Evolutionary conservation across 805 yeast species (phyloP).

Genomic region (Saturnispora diversa): DNA sequence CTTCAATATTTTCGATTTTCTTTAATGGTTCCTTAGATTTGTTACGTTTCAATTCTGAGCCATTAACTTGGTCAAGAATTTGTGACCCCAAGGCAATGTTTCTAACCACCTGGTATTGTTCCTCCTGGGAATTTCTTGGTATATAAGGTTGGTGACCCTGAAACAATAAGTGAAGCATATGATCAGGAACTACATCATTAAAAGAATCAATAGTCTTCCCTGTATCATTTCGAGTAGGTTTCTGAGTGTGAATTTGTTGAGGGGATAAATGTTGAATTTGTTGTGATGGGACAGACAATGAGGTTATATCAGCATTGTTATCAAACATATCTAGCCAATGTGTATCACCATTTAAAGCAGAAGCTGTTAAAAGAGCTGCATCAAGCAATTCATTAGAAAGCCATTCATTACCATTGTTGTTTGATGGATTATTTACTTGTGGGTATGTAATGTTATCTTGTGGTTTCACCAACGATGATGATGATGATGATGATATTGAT

Average conservation of each 20-base stretch:
- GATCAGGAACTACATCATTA: slow-evolving; percentile 31
- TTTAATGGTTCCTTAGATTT: too few relatives aligned
- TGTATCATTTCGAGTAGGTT: not conserved
- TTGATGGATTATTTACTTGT: too few relatives aligned
- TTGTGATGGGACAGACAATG: not conserved
- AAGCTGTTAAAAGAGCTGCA: slow-evolving; percentile 66
- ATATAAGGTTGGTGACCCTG: slow-evolving; percentile 33
- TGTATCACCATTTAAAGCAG: slow-evolving; percentile 56
- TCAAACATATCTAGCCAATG: slow-evolving; percentile 49
- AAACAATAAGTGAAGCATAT: slow-evolving; percentile 44
- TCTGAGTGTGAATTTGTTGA: not conserved
- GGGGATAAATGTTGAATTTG: not conserved
- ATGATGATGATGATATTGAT: not conserved
- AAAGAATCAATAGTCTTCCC: not conserved
- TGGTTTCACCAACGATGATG: not conserved
- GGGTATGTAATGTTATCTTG: too few relatives aligned
- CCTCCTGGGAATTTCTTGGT: not conserved
- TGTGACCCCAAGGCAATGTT: too few relatives aligned
- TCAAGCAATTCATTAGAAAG: slow-evolving; percentile 61
- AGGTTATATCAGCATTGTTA: slow-evolving; percentile 12
- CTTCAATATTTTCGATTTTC: too few relatives aligned
- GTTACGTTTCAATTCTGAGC: too few relatives aligned
- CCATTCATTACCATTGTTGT: slow-evolving; percentile 49
- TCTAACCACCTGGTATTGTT: not conserved
- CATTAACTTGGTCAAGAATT: too few relatives aligned